Percentiles rank a stretch among this genome's conserved stretches.
These are phyloP conservation scores for Neurospora sp. DNA, from an alignment of 495 filamentous ascomycete genomes.

Conservation along the genomic window DNA sequence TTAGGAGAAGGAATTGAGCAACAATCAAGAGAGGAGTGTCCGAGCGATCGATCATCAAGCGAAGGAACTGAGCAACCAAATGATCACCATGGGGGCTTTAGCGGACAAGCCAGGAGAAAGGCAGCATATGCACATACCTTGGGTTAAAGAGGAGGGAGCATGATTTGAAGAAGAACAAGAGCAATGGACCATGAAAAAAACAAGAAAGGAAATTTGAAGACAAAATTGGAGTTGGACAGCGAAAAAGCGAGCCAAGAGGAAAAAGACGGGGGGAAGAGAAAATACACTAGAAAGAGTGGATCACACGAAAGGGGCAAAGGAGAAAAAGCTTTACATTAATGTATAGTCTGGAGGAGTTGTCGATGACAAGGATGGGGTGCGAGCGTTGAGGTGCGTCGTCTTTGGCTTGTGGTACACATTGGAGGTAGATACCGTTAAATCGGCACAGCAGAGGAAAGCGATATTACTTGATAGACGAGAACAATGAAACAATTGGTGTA, in stretches of 20 bases:
- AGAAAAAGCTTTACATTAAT: neutral
- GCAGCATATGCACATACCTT: neutral
- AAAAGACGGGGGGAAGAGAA: neutral
- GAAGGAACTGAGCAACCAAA: neutral
- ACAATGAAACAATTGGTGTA: neutral
- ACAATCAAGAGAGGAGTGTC: neutral
- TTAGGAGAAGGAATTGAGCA: slow-evolving; percentile 36
- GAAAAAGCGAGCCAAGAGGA: neutral
- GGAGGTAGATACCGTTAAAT: neutral
- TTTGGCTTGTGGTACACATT: neutral
- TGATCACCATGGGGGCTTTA: neutral
- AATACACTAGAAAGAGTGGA: neutral
- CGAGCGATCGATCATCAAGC: neutral
- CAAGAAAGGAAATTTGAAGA: neutral
- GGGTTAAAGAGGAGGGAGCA: slow-evolving; percentile 11
- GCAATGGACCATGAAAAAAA: slow-evolving; percentile 1
- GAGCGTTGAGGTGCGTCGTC: neutral
- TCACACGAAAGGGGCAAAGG: neutral
- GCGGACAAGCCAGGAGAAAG: neutral
- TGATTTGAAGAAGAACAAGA: slow-evolving; percentile 8
- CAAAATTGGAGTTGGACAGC: neutral
- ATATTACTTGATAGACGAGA: neutral
- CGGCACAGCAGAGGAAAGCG: neutral
- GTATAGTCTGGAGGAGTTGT: neutral
- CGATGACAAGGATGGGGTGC: neutral